These are phyloP conservation scores for Panellus pusillus DNA, from an alignment of 768 basidiomycete species.

Conservation along the genomic window DNA sequence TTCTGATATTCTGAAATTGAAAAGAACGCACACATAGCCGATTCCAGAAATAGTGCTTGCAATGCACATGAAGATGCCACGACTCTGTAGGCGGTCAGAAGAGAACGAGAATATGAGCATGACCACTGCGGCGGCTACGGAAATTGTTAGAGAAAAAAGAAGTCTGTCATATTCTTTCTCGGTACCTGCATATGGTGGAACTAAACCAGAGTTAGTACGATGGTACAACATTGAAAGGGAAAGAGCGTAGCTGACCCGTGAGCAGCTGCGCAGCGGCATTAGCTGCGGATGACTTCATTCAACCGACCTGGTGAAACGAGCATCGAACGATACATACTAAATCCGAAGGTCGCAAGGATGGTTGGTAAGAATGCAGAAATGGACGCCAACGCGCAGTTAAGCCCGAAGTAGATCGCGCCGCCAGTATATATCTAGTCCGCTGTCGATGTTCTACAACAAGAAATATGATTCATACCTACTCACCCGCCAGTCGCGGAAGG, in stretches of 20 bases:
- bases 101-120: slow-evolving; percentile 55
- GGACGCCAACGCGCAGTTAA: slow-evolving; percentile 74
- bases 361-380: slow-evolving; percentile 83
- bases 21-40: slow-evolving; percentile 57
- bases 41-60: slow-evolving; percentile 47
- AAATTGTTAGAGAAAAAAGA: background rate
- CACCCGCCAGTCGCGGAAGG: slow-evolving; percentile 73
- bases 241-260: slow-evolving; percentile 31
- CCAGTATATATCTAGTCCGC: slow-evolving; percentile 52
- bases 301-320: slow-evolving; percentile 1
- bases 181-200: slow-evolving; percentile 66
- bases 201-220: slow-evolving; percentile 23
- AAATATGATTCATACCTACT: slow-evolving; percentile 18
- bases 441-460: background rate
- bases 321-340: slow-evolving; percentile 45
- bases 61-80: slow-evolving; percentile 47
- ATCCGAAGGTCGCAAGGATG: slow-evolving; percentile 72
- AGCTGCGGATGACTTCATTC: slow-evolving; percentile 35
- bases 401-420: slow-evolving; percentile 75
- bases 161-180: too few species aligned
- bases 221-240: background rate
- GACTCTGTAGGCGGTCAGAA: slow-evolving; percentile 65
- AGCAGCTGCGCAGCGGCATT: slow-evolving; percentile 68
- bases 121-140: slow-evolving; percentile 54
- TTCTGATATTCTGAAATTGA: background rate